Percentiles rank a stretch among this genome's conserved stretches.
phyloP scores from a whole-genome alignment of 495 filamentous ascomycete genomes.

The Recurvomyces mirabilis region DNA sequence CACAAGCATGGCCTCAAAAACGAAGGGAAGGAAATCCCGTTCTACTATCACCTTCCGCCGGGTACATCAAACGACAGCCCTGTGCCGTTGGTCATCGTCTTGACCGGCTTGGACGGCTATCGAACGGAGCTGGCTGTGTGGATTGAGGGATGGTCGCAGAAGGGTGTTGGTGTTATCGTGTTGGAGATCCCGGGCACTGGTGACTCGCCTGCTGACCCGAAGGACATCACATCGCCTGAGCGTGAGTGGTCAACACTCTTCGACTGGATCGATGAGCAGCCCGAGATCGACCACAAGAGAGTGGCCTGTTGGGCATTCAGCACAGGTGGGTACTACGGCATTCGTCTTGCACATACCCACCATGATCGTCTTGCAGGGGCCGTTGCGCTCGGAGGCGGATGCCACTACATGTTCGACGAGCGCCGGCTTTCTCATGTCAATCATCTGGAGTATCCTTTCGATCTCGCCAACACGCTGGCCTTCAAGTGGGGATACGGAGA shows the following conservation, averaged over 20 bases:
- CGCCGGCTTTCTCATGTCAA: slow-evolving; percentile 58
- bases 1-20: slow-evolving; percentile 38
- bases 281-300: slow-evolving; percentile 48
- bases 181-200: slow-evolving; percentile 73
- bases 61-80: slow-evolving; percentile 31
- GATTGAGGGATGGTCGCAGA: slow-evolving; percentile 51
- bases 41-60: slow-evolving; percentile 52
- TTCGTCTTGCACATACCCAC: slow-evolving; percentile 64
- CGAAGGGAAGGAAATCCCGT: slow-evolving; percentile 50
- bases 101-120: slow-evolving; percentile 72
- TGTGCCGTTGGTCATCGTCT: slow-evolving; percentile 52
- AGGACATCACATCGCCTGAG: slow-evolving; percentile 42
- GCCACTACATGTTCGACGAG: slow-evolving; percentile 54
- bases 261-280: slow-evolving; percentile 49
- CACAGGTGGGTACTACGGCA: slow-evolving; percentile 66
- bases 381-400: slow-evolving; percentile 62
- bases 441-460: slow-evolving; percentile 69
- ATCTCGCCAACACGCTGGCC: slow-evolving; percentile 51
- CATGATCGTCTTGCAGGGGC: slow-evolving; percentile 43
- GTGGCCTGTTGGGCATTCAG: slow-evolving; percentile 65
- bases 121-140: slow-evolving; percentile 66
- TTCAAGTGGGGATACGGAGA: slow-evolving; percentile 58
- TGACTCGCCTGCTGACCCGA: slow-evolving; percentile 57
- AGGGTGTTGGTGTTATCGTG: slow-evolving; percentile 46
- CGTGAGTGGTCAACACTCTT: slow-evolving; percentile 53